phyloP scores from a whole-genome alignment of 495 filamentous ascomycete species.

The Hypoxylon cercidicola region DNA sequence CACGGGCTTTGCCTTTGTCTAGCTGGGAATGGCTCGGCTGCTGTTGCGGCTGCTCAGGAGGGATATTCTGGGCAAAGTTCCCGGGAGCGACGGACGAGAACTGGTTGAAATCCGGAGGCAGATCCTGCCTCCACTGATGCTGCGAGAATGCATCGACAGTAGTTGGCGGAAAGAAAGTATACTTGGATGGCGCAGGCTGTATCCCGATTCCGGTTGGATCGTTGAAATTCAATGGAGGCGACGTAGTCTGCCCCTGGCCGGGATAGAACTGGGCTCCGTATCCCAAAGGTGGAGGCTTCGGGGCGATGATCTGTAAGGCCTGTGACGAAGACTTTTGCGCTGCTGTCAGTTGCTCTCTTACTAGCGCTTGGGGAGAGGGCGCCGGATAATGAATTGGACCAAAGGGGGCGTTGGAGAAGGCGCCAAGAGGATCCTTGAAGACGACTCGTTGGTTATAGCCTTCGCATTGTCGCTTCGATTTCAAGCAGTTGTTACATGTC shows the following conservation, averaged over 20 bases:
- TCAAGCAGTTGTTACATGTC: conserved; percentile 89
- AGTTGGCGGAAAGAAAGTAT: conserved; percentile 45
- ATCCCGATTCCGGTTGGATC: conserved; percentile 42
- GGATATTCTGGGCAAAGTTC: conserved; percentile 16
- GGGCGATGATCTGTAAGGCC: conserved; percentile 54
- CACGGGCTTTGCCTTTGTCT: conserved; percentile 35
- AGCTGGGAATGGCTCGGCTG: conserved; percentile 16
- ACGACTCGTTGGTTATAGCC: conserved; percentile 93
- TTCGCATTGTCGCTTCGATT: conserved; percentile 92
- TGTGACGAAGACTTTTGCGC: conserved; percentile 49
- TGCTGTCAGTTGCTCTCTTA: conserved; percentile 48
- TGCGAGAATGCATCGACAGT: conserved; percentile 47
- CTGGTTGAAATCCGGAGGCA: conserved; percentile 20
- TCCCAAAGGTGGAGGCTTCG: conserved; percentile 49
- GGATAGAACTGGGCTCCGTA: conserved; percentile 44
- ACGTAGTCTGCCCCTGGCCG: conserved; percentile 34
- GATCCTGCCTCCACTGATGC: conserved; percentile 42
- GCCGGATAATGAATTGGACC: conserved; percentile 48
- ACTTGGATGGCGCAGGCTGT: conserved; percentile 50
- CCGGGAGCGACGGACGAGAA: conserved; percentile 27
- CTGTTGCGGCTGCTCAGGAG: conserved; percentile 11
- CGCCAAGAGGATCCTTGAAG: conserved; percentile 87
- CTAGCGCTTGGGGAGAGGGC: conserved; percentile 40
- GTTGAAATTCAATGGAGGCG: conserved; percentile 36
- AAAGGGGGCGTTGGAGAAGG: conserved; percentile 56